Base-by-base conservation (phyloP, 768 basidiomycete genomes). In the Lentinula detonsa region DNA sequence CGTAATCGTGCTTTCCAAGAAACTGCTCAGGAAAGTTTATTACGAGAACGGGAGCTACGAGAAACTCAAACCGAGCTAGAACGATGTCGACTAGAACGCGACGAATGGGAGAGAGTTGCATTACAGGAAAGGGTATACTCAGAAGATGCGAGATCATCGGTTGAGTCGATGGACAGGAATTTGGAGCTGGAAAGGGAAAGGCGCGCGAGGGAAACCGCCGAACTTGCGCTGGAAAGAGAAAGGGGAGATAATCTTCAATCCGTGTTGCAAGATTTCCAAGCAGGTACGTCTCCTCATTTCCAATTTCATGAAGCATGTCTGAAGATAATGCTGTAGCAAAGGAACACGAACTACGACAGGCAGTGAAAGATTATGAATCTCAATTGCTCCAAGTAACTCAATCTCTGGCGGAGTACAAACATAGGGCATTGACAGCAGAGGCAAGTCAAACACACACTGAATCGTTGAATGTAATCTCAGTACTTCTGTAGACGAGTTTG, bases 201-300 rank as follows among this genome's bases (percentile, higher is more conserved):
- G 37, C 74, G 85, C 65, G 80, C 83, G 66, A 75, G 81, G 64
- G 85, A 86, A 16, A 69, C 71, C 34, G 76, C 68, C 0, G 84
- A 86, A 63, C 76, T 93, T 43, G 86, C 87, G 63, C 71, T 75
- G 18, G 91, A 93, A 65, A 78, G 78, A 63, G 87, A 92, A 75
- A 90, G 88, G 67, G 84, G 87, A 4, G 77, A 73, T 6, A 98
- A 98, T 73, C 71, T 99, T 61, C 92, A 98, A 71, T 88, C 90
- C 3, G 97, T 99, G 3, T 75, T 99, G 67, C 88, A 93, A 69
- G 97, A 98, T 73, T 99, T 98, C 75, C 94, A 98, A 75, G 79
- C 86, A 57, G 89, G 96, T 95, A 66, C 61, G 89, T 75, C 3
- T 31, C 57, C 33, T 43, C 39, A 21, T 10, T 42, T 35, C 35